Evolutionary conservation across 257 asterid species (phyloP), one percentile per base, ranked within the genome.

Genomic region (Solanum lycopersicoides): DNA sequence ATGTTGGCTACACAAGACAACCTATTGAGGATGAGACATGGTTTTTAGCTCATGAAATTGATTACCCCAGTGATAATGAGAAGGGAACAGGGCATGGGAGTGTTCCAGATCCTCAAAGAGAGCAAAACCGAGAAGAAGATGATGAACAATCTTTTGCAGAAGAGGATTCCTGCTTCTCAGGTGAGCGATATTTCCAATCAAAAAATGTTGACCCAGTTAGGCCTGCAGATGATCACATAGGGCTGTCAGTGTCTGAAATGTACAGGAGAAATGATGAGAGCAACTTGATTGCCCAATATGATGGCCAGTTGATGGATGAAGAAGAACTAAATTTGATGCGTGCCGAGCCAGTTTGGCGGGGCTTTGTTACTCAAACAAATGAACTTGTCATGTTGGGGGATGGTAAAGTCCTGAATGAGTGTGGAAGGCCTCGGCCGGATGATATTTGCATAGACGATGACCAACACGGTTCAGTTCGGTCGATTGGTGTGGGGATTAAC

Each of bases 11-110:
- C 89, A 97, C 92, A 93, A 95, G 99, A 87, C 99, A 96, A 91
- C 99, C 99, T 89, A 97, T 97, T 86, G 99, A 97, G 91, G 99
- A 97, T 23, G 99, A 97, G 91, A 89, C 96, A 86, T 97, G 99
- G 98, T 97, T 97, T 94, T 90, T 97, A 88, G 99, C 98, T 8
- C 98, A 97, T 90, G 99, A 97, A 92, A 93, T 97, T 86, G 99
- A 97, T 91, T 97, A 95, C 89, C 98, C 98, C 28, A 97, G 99
- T 75, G 99, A 95, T 93, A 95, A 95, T 83, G 99, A 96, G 89
- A 97, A 97, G 92, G 98, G 93, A 41, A 91, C 96, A 56, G 96
- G 92, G 37, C 97, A 93, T 79, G 95, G 96, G 84, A 94, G 98
- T 90, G 93, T 90, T 85, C 98, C 95, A 7, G 95, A 95, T 85